These are phyloP conservation scores for Sporothrix variecibatus DNA, from an alignment of 2,329 filamentous ascomycete genomes.

Conservation along the genomic window DNA sequence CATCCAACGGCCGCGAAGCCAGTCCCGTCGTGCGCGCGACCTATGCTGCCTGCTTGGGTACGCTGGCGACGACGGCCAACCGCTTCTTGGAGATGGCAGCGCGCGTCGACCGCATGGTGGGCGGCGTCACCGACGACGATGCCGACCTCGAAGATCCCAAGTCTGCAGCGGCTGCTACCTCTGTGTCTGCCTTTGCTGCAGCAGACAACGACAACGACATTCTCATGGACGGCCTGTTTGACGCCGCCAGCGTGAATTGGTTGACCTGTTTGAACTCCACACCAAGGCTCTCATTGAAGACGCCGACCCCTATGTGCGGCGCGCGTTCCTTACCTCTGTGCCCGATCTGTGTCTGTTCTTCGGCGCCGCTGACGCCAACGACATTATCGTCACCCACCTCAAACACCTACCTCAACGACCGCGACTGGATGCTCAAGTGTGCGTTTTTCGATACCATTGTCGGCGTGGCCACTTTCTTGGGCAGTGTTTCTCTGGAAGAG, in stretches of 20 bases:
- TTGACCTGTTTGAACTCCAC: constrained; percentile 81
- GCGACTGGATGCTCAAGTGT: constrained; percentile 94
- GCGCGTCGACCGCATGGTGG: constrained; percentile 25
- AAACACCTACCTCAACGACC: constrained; percentile 98
- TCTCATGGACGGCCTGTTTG: constrained; percentile 71
- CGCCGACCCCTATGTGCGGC: constrained; percentile 77
- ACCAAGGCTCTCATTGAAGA: constrained; percentile 91
- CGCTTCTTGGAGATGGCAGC: constrained; percentile 74
- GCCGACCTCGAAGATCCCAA: constrained; percentile 11
- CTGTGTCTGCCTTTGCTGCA: neutral
- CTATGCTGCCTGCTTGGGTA: constrained; percentile 90
- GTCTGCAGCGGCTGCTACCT: constrained; percentile 43
- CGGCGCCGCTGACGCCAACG: constrained; percentile 85
- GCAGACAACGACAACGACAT: constrained; percentile 1
- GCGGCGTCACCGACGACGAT: constrained; percentile 18
- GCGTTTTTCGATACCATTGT: constrained; percentile 96
- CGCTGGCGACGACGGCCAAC: constrained; percentile 80
- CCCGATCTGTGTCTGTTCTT: constrained; percentile 94
- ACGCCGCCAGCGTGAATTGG: constrained; percentile 80
- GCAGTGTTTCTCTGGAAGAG: constrained; percentile 85
- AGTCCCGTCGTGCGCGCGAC: constrained; percentile 75
- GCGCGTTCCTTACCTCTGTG: constrained; percentile 89
- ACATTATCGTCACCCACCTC: constrained; percentile 92
- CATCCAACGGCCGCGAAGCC: constrained; percentile 19
- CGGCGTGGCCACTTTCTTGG: constrained; percentile 86